These are phyloP conservation scores for Pichia norvegensis DNA, from an alignment of 1,139 yeast species.

Conservation along the genomic window DNA sequence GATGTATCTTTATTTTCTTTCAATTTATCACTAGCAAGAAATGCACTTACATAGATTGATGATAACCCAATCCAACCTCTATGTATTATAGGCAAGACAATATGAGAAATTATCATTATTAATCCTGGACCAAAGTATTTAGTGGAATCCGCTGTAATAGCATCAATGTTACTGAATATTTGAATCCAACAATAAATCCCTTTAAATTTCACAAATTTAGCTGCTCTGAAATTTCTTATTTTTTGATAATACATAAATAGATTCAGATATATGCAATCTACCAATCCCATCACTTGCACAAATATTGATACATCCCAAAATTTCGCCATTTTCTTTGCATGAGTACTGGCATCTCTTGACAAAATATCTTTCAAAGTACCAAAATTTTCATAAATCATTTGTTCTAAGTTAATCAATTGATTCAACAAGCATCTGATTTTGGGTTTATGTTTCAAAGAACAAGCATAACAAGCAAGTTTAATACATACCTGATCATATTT, in stretches of 20 bases:
- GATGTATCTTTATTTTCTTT: neutral
- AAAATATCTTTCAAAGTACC: conserved; percentile 18
- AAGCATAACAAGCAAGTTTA: conserved; percentile 17
- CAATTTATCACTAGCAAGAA: conserved; percentile 14
- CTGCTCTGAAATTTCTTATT: conserved; percentile 18
- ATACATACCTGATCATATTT: conserved; percentile 15
- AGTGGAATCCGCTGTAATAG: conserved; percentile 16
- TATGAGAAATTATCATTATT: conserved; percentile 24
- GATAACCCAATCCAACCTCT: conserved; percentile 18
- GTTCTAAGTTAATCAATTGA: conserved; percentile 16
- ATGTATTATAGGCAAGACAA: conserved; percentile 24
- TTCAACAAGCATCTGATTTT: conserved; percentile 14
- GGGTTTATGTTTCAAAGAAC: conserved; percentile 19
- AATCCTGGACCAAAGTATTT: conserved; percentile 25
- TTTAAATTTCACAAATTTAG: conserved; percentile 16
- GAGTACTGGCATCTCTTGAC: conserved; percentile 13
- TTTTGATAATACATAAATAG: conserved; percentile 21
- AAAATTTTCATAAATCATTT: conserved; percentile 11
- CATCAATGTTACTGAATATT: conserved; percentile 18
- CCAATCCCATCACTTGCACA: conserved; percentile 18
- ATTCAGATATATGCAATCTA: conserved; percentile 24
- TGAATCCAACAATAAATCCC: conserved; percentile 16
- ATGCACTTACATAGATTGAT: conserved; percentile 28
- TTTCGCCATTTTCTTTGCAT: conserved; percentile 17
- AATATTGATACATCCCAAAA: conserved; percentile 19